Evolutionary conservation across 2,329 filamentous ascomycete species (phyloP).

Genomic region (Pyricularia pennisetigena): DNA sequence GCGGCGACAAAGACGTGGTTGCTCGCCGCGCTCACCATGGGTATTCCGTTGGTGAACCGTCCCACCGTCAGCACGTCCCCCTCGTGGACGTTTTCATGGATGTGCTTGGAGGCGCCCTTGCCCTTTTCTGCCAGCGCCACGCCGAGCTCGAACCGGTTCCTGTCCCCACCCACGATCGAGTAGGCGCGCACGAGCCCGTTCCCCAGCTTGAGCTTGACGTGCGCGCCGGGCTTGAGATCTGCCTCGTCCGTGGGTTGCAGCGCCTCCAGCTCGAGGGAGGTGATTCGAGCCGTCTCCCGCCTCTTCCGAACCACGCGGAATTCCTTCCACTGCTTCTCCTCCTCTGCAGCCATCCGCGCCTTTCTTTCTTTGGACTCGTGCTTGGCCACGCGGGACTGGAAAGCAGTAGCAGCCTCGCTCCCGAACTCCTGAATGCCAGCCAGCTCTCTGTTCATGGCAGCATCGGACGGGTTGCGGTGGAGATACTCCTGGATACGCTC

Average conservation of each 20-base stretch:
- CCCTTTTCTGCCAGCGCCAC: conserved; percentile 37
- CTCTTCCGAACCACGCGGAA: conserved; percentile 40
- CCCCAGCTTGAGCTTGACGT: conserved; percentile 46
- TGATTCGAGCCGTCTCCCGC: conserved; percentile 37
- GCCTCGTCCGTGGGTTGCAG: conserved; percentile 22
- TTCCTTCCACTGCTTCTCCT: conserved; percentile 26
- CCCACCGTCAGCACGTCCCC: conserved; percentile 42
- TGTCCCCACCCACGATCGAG: conserved; percentile 41
- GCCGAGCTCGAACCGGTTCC: conserved; percentile 43
- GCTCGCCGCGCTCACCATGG: conserved; percentile 34
- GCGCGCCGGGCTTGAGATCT: conserved; percentile 32
- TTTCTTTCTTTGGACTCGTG: conserved; percentile 17
- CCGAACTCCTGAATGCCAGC: conserved; percentile 39
- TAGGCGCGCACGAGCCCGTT: conserved; percentile 49
- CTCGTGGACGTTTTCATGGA: conserved; percentile 37
- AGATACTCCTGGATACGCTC: conserved; percentile 53
- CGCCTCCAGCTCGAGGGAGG: conserved; percentile 42
- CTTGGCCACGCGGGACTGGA: conserved; percentile 40
- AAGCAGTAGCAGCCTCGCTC: conserved; percentile 35
- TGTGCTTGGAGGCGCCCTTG: conserved; percentile 50
- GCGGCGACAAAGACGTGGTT: conserved; percentile 54
- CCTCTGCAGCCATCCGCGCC: conserved; percentile 14
- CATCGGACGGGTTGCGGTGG: conserved; percentile 41
- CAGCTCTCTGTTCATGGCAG: conserved; percentile 41
- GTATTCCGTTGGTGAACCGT: conserved; percentile 38